phyloP scores from a whole-genome alignment of 2,329 filamentous ascomycete species.

The Pyricularia grisea region DNA sequence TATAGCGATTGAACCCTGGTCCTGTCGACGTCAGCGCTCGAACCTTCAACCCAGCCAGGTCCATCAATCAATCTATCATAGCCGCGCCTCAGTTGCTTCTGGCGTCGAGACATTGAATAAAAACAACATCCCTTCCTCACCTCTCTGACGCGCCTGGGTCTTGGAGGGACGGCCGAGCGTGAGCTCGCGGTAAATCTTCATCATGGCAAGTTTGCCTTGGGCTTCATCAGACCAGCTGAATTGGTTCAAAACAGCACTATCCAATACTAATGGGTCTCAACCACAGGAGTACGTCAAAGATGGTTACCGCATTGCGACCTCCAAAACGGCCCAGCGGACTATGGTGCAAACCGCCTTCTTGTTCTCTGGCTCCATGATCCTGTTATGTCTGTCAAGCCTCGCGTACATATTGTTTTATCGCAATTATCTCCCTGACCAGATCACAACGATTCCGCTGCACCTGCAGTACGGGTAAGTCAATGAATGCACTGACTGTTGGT shows the following conservation, averaged over 20 bases:
- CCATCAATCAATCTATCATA: not conserved
- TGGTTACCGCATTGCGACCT: slow-evolving; percentile 31
- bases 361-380: slow-evolving; percentile 27
- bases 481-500: slow-evolving; percentile 6
- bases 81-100: not conserved
- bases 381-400: slow-evolving; percentile 37
- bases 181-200: not conserved
- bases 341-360: slow-evolving; percentile 38
- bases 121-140: not conserved
- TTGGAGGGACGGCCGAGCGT: not conserved
- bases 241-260: not conserved
- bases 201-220: not conserved
- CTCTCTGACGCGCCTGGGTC: not conserved
- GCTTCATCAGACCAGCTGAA: not conserved
- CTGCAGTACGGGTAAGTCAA: slow-evolving; percentile 47
- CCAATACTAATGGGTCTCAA: not conserved
- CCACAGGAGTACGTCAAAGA: slow-evolving; percentile 13
- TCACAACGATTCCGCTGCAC: slow-evolving; percentile 41
- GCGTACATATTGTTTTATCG: slow-evolving; percentile 45
- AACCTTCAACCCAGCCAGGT: not conserved
- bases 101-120: not conserved
- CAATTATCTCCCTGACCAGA: slow-evolving; percentile 45
- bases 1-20: not conserved
- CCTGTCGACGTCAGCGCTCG: not conserved
- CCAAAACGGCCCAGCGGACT: slow-evolving; percentile 38